Base-by-base conservation (phyloP, 2,329 filamentous ascomycete genomes). In the Colletotrichum zoysiae region DNA sequence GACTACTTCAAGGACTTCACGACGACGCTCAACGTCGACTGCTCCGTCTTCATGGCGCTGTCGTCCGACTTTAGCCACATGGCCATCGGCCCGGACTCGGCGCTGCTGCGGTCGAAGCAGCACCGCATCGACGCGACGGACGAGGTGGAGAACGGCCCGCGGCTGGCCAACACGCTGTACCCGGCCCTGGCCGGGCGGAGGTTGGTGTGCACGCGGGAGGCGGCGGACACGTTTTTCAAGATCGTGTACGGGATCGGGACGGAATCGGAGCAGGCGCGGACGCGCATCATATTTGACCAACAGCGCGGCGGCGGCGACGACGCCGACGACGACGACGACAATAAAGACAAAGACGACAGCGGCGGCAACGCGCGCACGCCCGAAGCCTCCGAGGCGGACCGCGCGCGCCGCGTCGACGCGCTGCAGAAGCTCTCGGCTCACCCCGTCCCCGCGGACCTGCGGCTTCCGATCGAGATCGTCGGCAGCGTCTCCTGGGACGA, bases 51-150 rank as follows among this genome's bases (percentile, higher is more conserved):
- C 18, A 79, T 84, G 51, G 80, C 82, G 53, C 76, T 84, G 38
- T 78, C 82, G 44, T 83, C 82, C 1, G 82, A 84, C 62, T 76
- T 83, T 16, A 84, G 82, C 0, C 82, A 84, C 50, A 69, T 76
- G 11, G 65, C 73, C 3, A 79, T 83, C 7, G 73, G 78, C 23
- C 77, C 79, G 1, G 71, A 58, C 2, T 65, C 63, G 16, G 60
- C 53, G 14, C 58, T 74, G 0, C 75, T 80, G 65, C 76, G 77
- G 4, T 82, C 80, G 78, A 80, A 82, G 56, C 74, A 74, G 71
- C 71, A 74, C 1, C 80, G 82, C 59, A 83, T 83, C 60, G 77
- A 80, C 7, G 79, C 83, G 63, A 79, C 82, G 68, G 74, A 76
- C 57, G 75, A 76, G 70, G 53, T 71, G 8, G 69, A 73, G 46